A percentile compares a stretch with the other conserved stretches of the same genome.
These are phyloP conservation scores for Phialophora tarda DNA, from an alignment of 2,329 filamentous ascomycete genomes.

Conservation along the genomic window DNA sequence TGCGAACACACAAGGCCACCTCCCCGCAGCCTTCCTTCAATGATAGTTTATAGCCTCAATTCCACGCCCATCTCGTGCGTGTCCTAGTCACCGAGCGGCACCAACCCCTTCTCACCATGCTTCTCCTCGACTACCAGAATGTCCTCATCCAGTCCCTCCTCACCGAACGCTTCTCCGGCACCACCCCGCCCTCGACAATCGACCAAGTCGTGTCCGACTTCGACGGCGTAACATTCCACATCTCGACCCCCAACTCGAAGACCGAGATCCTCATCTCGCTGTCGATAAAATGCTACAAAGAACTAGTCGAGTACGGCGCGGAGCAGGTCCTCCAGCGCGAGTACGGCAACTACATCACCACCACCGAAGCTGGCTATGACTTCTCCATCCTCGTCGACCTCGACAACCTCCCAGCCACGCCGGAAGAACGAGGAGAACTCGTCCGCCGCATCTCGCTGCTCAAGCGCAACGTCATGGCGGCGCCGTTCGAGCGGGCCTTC, in stretches of 20 bases:
- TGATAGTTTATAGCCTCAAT: not conserved
- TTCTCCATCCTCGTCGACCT: conserved; percentile 92
- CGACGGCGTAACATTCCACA: conserved; percentile 97
- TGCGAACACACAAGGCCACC: not conserved
- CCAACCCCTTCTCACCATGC: conserved; percentile 58
- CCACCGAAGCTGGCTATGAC: conserved; percentile 89
- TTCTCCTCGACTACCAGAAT: conserved; percentile 99
- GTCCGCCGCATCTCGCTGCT: conserved; percentile 85
- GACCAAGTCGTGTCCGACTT: conserved; percentile 99
- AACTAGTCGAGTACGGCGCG: conserved; percentile 91
- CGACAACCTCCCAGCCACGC: conserved; percentile 79
- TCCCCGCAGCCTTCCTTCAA: not conserved
- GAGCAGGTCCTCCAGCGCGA: conserved; percentile 89
- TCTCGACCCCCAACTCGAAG: conserved; percentile 93
- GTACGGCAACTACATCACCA: conserved; percentile 89
- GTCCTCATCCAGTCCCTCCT: conserved; percentile 95
- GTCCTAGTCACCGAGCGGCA: not conserved
- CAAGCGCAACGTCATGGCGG: conserved; percentile 98
- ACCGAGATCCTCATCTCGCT: conserved; percentile 94
- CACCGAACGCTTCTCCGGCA: conserved; percentile 89
- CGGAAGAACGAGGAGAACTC: conserved; percentile 85
- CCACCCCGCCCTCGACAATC: conserved; percentile 63
- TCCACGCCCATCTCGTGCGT: not conserved
- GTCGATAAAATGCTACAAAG: conserved; percentile 90
- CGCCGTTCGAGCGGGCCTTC: conserved; percentile 96